phyloP scores from a whole-genome alignment of 805 yeast species.

The Candida jianshihensis region DNA sequence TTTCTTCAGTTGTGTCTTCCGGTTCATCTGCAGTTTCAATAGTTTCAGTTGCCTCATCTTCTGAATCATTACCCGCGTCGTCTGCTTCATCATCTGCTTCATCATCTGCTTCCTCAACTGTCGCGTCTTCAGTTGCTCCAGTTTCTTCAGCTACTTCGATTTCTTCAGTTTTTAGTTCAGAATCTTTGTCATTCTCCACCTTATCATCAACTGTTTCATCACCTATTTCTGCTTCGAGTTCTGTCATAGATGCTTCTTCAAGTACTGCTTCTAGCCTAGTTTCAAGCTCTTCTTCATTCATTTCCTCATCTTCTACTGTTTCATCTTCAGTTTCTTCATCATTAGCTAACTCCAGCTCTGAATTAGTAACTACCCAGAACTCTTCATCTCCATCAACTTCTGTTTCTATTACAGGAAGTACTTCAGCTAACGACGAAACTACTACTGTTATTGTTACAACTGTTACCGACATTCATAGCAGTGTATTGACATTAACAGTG shows the following conservation, averaged over 20 bases:
- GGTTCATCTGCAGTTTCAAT: too few relatives aligned
- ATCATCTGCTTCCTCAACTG: too few relatives aligned
- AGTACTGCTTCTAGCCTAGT: too few relatives aligned
- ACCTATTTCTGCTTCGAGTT: constrained; percentile 14
- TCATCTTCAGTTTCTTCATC: neutral
- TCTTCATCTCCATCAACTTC: too few relatives aligned
- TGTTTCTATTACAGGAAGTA: neutral
- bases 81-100: too few relatives aligned
- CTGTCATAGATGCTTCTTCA: constrained; percentile 8
- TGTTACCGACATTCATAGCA: neutral
- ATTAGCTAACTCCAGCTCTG: too few relatives aligned
- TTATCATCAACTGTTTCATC: constrained; percentile 16
- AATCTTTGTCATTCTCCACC: too few relatives aligned
- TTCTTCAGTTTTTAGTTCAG: constrained; percentile 33
- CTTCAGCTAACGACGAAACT: neutral
- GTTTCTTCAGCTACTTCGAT: neutral
- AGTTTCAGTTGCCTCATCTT: too few relatives aligned
- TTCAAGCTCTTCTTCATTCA: neutral
- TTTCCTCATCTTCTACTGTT: neutral
- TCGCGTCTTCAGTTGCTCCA: neutral
- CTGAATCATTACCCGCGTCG: too few relatives aligned
- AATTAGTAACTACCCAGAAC: too few relatives aligned
- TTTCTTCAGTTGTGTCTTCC: too few relatives aligned
- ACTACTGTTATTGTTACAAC: neutral
- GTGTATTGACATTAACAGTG: constrained; percentile 1